Conservation (phyloP, 2,329 filamentous ascomycete species). For the Pseudogymnoascus sp. region DNA sequence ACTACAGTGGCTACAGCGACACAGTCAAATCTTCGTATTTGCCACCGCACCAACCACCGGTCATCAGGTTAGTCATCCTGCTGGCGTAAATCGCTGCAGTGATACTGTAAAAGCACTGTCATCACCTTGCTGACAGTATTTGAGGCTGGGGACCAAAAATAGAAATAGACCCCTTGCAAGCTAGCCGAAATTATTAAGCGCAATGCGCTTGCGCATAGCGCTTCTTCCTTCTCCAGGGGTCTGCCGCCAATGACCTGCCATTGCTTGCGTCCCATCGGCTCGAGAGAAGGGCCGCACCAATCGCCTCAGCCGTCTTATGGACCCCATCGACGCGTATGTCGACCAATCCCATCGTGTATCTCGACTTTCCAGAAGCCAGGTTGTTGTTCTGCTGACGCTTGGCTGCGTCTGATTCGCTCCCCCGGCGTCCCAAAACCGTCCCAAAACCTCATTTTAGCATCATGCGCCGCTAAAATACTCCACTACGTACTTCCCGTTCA, state of each 20-base stretch:
- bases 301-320: not conserved
- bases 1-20: not conserved
- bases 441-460: slow-evolving; percentile 5
- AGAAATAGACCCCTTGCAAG: not conserved
- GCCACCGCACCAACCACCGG: not conserved
- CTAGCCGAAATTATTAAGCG: slow-evolving; percentile 2
- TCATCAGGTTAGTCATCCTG: not conserved
- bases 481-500: not conserved
- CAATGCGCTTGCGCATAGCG: slow-evolving; percentile 1
- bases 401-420: not conserved
- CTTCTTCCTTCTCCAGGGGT: not conserved
- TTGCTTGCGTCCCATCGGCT: not conserved
- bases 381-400: not conserved
- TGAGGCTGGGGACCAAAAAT: slow-evolving; percentile 1
- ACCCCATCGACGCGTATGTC: not conserved
- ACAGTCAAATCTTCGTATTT: not conserved
- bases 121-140: slow-evolving; percentile 4
- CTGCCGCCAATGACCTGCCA: not conserved
- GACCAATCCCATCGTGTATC: not conserved
- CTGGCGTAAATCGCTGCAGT: not conserved
- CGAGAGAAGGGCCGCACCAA: slow-evolving; percentile 1
- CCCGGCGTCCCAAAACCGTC: too few relatives aligned
- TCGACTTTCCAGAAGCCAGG: not conserved
- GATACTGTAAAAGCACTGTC: not conserved
- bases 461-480: not conserved